These are phyloP conservation scores for Pichia sorboxylosa DNA, from an alignment of 1,139 yeast genomes.

Conservation along the genomic window DNA sequence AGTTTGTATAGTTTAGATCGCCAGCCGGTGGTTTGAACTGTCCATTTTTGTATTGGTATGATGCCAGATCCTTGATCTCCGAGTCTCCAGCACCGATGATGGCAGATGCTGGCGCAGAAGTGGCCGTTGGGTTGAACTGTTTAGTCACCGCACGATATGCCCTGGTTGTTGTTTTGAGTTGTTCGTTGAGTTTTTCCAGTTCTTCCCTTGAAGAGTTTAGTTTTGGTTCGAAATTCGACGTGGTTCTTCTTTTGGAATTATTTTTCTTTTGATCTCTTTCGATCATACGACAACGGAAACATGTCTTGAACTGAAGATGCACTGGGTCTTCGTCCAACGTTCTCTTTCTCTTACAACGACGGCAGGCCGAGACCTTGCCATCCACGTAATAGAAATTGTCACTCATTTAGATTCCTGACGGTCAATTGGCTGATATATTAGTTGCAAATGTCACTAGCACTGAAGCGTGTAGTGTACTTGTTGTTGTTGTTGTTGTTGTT, in stretches of 20 bases:
- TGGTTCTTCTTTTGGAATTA: slow-evolving; percentile 18
- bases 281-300: slow-evolving; percentile 49
- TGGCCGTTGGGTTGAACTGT: slow-evolving; percentile 11
- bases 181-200: slow-evolving; percentile 13
- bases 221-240: slow-evolving; percentile 9
- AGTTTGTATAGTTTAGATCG: slow-evolving; percentile 4
- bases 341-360: slow-evolving; percentile 50
- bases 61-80: slow-evolving; percentile 2
- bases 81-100: neutral
- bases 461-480: too few species aligned
- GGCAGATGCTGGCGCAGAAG: slow-evolving; percentile 7
- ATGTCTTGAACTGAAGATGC: slow-evolving; percentile 45
- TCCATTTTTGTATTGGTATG: slow-evolving; percentile 8
- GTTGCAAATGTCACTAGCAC: too few species aligned
- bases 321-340: slow-evolving; percentile 50
- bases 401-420: too few species aligned
- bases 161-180: slow-evolving; percentile 9
- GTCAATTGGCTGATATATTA: too few species aligned
- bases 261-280: slow-evolving; percentile 34
- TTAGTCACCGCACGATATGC: slow-evolving; percentile 8
- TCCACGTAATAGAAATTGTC: slow-evolving; percentile 18
- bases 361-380: slow-evolving; percentile 30
- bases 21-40: slow-evolving; percentile 1
- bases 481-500: too few species aligned
- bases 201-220: slow-evolving; percentile 13